Conservation (phyloP, 2,329 filamentous ascomycete species). For the Lecanoromycetidae sp. region DNA sequence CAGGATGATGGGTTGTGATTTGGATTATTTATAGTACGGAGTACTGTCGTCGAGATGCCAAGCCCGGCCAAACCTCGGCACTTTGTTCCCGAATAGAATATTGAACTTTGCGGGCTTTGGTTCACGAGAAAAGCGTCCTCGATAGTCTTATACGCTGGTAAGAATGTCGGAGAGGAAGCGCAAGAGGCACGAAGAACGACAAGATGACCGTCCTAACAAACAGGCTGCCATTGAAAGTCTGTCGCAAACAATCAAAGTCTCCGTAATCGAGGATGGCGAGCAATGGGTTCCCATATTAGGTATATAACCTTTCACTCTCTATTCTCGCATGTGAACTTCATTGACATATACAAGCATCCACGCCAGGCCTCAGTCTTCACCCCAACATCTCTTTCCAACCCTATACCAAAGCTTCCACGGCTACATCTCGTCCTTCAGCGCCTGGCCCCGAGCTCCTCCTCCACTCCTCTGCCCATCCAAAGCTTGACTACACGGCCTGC, state of each 20-base stretch:
- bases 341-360: constrained; percentile 25
- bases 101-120: neutral
- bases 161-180: constrained; percentile 36
- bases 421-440: constrained; percentile 24
- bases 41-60: neutral
- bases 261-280: constrained; percentile 36
- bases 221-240: constrained; percentile 32
- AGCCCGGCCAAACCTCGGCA: neutral
- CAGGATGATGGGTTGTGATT: neutral
- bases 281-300: constrained; percentile 39
- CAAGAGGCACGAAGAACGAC: constrained; percentile 34
- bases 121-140: neutral
- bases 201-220: constrained; percentile 35
- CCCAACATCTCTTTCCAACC: constrained; percentile 35
- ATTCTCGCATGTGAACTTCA: neutral
- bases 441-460: constrained; percentile 41
- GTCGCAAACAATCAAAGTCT: constrained; percentile 32
- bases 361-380: constrained; percentile 33
- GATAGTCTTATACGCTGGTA: neutral
- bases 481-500: constrained; percentile 46
- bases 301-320: constrained; percentile 19
- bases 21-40: neutral
- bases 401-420: constrained; percentile 30
- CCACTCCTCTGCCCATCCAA: constrained; percentile 48
- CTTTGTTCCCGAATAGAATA: neutral